A percentile compares a stretch with the other conserved stretches of the same genome.
Conservation (phyloP, 2,329 filamentous ascomycete genomes). For the Verticillium zaregamsianum region DNA sequence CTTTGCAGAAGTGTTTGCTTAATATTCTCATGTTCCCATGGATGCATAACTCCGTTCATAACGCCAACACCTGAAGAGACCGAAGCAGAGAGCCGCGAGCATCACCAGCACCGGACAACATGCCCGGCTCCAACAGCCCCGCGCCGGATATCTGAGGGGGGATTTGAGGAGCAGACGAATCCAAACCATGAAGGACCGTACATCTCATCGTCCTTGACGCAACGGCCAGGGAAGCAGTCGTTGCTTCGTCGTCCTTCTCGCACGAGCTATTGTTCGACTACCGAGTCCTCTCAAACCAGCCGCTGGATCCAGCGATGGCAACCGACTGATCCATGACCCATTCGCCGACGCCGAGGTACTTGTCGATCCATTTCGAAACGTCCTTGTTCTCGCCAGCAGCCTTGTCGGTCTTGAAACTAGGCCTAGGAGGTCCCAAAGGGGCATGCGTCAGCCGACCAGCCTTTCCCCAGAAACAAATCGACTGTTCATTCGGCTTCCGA, state of each 20-base stretch:
- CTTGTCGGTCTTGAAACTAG: slow-evolving; percentile 84
- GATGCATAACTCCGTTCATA: background rate
- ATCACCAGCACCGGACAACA: background rate
- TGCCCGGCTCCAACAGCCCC: background rate
- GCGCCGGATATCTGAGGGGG: background rate
- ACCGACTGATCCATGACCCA: slow-evolving; percentile 98
- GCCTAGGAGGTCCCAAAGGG: slow-evolving; percentile 42
- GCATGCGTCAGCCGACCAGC: slow-evolving; percentile 38
- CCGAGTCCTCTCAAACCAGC: slow-evolving; percentile 87
- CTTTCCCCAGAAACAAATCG: background rate
- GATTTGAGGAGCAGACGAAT: background rate
- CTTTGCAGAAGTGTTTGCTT: background rate
- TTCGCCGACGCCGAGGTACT: slow-evolving; percentile 91
- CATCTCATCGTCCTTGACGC: background rate
- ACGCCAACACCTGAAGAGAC: background rate
- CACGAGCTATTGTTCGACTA: slow-evolving; percentile 29
- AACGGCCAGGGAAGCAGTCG: background rate
- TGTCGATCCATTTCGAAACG: slow-evolving; percentile 83
- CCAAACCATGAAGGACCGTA: background rate
- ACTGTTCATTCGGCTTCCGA: background rate
- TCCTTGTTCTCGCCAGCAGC: slow-evolving; percentile 77
- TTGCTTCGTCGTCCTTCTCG: background rate
- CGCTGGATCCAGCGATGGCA: slow-evolving; percentile 80
- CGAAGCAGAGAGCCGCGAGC: background rate
- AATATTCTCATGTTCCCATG: background rate